Percentiles rank a stretch among this genome's conserved stretches.
Conservation (phyloP, 495 filamentous ascomycete species). For the Chlorociboria aeruginascens region DNA sequence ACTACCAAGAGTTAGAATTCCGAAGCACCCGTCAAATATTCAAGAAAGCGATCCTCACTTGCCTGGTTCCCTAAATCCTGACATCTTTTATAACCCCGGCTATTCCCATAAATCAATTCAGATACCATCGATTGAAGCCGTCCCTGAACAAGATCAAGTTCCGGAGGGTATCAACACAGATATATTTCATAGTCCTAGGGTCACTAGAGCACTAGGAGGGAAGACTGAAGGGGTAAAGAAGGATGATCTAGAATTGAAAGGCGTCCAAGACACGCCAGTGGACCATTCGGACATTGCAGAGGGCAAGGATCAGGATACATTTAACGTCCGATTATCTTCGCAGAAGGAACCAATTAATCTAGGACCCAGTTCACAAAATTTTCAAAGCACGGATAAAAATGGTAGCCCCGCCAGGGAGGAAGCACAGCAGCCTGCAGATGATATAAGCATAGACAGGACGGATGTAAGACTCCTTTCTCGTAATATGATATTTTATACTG, state of each 20-base stretch:
- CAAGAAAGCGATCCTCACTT: slow-evolving; percentile 6
- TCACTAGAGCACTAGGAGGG: slow-evolving; percentile 41
- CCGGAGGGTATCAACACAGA: slow-evolving; percentile 47
- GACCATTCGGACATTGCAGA: slow-evolving; percentile 20
- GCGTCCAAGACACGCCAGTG: slow-evolving; percentile 18
- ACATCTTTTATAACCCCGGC: slow-evolving; percentile 29
- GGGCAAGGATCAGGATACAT: slow-evolving; percentile 29
- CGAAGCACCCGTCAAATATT: slow-evolving; percentile 32
- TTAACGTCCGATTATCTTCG: slow-evolving; percentile 25
- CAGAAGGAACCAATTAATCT: slow-evolving; percentile 7
- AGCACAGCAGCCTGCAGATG: not conserved
- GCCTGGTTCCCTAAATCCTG: slow-evolving; percentile 44
- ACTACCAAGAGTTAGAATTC: slow-evolving; percentile 47
- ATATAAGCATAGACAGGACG: not conserved
- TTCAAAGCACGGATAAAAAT: no score
- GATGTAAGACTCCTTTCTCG: slow-evolving; percentile 1
- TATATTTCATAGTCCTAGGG: slow-evolving; percentile 47
- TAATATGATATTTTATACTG: slow-evolving; percentile 1
- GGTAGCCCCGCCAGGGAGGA: not conserved
- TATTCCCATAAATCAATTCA: not conserved
- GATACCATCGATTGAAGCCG: slow-evolving; percentile 3
- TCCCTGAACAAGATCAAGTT: slow-evolving; percentile 27
- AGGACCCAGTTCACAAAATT: not conserved
- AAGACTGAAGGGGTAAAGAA: slow-evolving; percentile 10
- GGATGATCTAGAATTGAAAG: slow-evolving; percentile 1